Percentiles rank a stretch among this genome's conserved stretches.
Conservation (phyloP, 331 rosid species). For the Cydonia oblonga region DNA sequence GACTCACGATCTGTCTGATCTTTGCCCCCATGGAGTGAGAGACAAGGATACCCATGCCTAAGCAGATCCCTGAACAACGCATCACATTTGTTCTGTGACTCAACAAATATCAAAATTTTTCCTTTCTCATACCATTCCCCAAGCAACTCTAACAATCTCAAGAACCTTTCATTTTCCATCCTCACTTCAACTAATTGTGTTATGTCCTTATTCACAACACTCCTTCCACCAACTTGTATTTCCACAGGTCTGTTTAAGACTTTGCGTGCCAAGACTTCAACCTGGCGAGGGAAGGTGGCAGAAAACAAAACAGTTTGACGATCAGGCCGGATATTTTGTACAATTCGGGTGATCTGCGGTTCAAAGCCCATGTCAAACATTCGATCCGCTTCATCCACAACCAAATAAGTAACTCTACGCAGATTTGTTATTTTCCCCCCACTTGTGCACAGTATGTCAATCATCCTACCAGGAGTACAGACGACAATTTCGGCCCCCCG, state of each 20-base stretch:
- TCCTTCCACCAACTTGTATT: constrained; percentile 92
- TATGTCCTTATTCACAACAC: constrained; percentile 93
- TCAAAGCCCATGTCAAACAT: constrained; percentile 99
- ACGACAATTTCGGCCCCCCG: constrained; percentile 91
- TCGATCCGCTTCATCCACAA: constrained; percentile 96
- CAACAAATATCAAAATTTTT: constrained; percentile 81
- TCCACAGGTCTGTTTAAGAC: constrained; percentile 81
- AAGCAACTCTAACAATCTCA: constrained; percentile 69
- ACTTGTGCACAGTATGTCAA: constrained; percentile 89
- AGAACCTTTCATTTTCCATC: constrained; percentile 71
- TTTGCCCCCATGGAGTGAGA: constrained; percentile 84
- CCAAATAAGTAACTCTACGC: constrained; percentile 82
- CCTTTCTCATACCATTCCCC: constrained; percentile 96
- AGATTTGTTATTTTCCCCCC: constrained; percentile 84
- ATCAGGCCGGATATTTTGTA: constrained; percentile 73
- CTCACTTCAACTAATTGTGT: constrained; percentile 79
- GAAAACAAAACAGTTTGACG: constrained; percentile 89
- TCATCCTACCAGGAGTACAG: constrained; percentile 97
- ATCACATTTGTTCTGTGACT: constrained; percentile 88
- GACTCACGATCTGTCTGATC: constrained; percentile 97
- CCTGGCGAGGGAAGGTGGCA: constrained; percentile 89
- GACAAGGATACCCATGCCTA: constrained; percentile 75
- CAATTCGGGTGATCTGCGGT: constrained; percentile 88
- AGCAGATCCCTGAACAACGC: constrained; percentile 66
- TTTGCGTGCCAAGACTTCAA: constrained; percentile 81